Conservation (phyloP, 208 protist species). For the Acanthamoeba healyi region DNA sequence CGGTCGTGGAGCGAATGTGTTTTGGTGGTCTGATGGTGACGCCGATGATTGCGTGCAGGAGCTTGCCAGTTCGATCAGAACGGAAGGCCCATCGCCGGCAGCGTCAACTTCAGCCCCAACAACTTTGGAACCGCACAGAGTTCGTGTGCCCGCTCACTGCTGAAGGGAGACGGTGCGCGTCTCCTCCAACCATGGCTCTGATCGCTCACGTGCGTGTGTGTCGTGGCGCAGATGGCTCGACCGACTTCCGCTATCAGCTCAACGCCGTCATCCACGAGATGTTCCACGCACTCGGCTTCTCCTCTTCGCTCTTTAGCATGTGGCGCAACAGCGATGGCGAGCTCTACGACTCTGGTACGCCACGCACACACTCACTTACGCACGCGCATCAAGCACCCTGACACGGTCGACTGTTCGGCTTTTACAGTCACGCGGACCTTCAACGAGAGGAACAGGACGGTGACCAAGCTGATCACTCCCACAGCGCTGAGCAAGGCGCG, state of each 20-base stretch:
- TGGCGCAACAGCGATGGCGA: not conserved
- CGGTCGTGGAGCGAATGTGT: too few relatives aligned
- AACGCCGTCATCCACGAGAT: constrained; percentile 61
- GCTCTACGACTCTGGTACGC: not conserved
- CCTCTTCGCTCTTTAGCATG: not conserved
- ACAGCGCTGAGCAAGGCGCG: not conserved
- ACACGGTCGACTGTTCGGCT: not conserved
- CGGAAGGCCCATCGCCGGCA: not conserved
- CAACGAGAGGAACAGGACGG: not conserved
- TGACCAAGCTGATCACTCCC: constrained; percentile 50
- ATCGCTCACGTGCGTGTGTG: too few relatives aligned
- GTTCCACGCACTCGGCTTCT: constrained; percentile 60
- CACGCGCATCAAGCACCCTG: not conserved
- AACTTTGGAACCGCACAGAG: not conserved
- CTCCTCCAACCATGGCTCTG: not conserved
- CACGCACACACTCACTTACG: not conserved
- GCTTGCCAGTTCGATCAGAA: constrained; percentile 38
- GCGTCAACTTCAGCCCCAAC: not conserved
- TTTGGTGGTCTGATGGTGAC: not conserved
- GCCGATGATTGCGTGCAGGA: not conserved
- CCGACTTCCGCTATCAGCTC: constrained; percentile 20
- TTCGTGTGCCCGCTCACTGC: not conserved
- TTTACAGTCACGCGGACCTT: not conserved
- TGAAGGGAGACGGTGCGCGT: not conserved
- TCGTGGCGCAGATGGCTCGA: not conserved